phyloP scores from a whole-genome alignment of 768 basidiomycete genomes.

The Lentinula detonsa region DNA sequence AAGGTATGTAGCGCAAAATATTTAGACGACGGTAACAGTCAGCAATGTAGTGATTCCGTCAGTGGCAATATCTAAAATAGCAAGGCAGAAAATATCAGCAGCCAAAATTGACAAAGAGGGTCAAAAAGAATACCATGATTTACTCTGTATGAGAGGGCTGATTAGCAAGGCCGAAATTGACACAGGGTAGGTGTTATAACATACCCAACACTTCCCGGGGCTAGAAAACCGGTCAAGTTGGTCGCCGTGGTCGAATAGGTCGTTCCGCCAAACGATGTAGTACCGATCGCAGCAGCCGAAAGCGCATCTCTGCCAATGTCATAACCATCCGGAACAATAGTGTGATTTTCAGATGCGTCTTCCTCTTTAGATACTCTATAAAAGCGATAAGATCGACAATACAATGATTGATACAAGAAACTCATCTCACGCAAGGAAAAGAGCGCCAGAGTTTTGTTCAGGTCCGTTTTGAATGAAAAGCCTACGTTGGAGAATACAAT shows the following conservation, averaged over 20 bases:
- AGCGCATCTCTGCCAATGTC: conserved; percentile 26
- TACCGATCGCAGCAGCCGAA: conserved; percentile 7
- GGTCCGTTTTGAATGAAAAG: conserved; percentile 31
- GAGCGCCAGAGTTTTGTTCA: conserved; percentile 35
- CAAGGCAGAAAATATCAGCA: neutral
- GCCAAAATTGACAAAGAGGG: neutral
- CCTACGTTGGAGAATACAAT: neutral
- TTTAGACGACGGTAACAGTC: conserved; percentile 31
- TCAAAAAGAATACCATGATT: neutral
- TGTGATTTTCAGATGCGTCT: conserved; percentile 29
- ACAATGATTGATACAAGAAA: neutral
- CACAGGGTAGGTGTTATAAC: conserved; percentile 22
- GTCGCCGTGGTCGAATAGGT: conserved; percentile 27
- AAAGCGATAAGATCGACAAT: neutral
- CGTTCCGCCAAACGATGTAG: conserved; percentile 22
- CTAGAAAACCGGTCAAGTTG: conserved; percentile 33
- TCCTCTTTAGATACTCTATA: conserved; percentile 12
- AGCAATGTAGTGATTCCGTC: conserved; percentile 38
- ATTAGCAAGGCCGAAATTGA: neutral
- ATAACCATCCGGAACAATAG: conserved; percentile 42
- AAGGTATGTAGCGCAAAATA: too few relatives aligned
- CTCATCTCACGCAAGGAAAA: conserved; percentile 52
- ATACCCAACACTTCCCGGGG: conserved; percentile 25
- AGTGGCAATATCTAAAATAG: conserved; percentile 31
- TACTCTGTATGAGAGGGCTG: neutral